Conservation (phyloP, 352 stramenopile genomes). For the Phytophthora boehmeriae region DNA sequence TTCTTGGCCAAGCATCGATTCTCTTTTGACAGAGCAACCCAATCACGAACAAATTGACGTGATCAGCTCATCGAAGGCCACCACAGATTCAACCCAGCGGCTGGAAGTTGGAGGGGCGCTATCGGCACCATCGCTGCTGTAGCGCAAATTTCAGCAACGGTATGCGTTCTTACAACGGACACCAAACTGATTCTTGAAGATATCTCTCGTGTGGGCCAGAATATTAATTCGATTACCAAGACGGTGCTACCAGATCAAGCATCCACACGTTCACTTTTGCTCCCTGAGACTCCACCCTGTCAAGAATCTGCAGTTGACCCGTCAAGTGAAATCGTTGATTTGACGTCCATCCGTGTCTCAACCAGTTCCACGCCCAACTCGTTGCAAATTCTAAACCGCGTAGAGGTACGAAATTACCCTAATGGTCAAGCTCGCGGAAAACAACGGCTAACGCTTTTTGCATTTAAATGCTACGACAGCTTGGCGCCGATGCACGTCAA, state of each 20-base stretch:
- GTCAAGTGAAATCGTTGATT: constrained; percentile 34
- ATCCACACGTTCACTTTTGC: constrained; percentile 11
- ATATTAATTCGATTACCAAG: constrained; percentile 7
- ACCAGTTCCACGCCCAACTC: constrained; percentile 34
- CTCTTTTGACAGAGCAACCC: constrained; percentile 13
- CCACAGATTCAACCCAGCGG: background rate
- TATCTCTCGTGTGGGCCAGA: constrained; percentile 1
- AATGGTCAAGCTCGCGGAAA: background rate
- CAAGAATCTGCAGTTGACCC: constrained; percentile 7
- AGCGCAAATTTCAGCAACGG: constrained; percentile 23
- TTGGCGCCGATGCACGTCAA: constrained; percentile 8
- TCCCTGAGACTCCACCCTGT: background rate
- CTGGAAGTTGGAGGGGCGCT: constrained; percentile 13
- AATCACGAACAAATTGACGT: constrained; percentile 27
- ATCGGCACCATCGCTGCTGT: constrained; percentile 31
- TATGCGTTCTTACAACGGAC: constrained; percentile 35
- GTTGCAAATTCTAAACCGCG: constrained; percentile 39
- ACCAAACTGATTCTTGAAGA: constrained; percentile 33
- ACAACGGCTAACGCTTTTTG: constrained; percentile 7
- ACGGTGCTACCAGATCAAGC: background rate
- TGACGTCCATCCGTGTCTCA: constrained; percentile 45
- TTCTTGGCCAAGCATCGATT: constrained; percentile 28
- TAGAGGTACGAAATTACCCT: constrained; percentile 18
- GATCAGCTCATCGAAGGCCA: constrained; percentile 7
- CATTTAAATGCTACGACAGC: background rate